Base-by-base conservation (phyloP, 441 rosid genomes). In the Francoa sonchifolia region DNA sequence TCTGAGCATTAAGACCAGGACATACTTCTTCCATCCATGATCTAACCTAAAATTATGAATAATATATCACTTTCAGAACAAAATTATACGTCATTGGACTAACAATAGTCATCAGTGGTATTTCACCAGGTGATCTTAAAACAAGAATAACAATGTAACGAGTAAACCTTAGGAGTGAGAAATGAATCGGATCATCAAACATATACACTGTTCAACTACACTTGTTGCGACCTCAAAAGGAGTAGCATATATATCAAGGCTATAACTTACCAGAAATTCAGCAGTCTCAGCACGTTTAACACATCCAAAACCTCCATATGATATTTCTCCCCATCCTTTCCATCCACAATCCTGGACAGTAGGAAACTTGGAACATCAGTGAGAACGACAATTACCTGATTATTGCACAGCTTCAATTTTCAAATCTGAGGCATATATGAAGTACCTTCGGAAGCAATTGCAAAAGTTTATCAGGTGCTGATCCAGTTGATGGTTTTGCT, bases 241-340 rank as follows among this genome's bases (percentile, higher is more conserved):
- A 15, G n/a, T n/a, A n/a, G n/a, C n/a, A 33, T 15, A 16, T 14
- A 33, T 33, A 3, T 5, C 7, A 33, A 33, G 16, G 19, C 19
- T 33, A 14, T 33, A 2, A 20, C 17, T 26, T 56, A 88, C 97
- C 70, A 88, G 66, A 62, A 63, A 73, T 48, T 88, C 97, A 46
- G 97, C 87, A 45, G 88, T 83, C 60, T 73, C 66, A 40, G 95
- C 94, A 44, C 94, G 94, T 63, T 63, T 58, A 33, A 79, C 64
- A 54, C 85, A 69, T 57, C 63, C 72, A 48, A 63, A 54, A 39
- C 95, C 97, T 57, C 90, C 93, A 67, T 88, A 88, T 0, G 97
- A 88, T 61, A 88, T 77, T 59, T 88, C 97, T 33, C 97, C 97
- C 97, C 97, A 88, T 52, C 62, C 63, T 71, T 84, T 78, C 97